Conservation (phyloP, 2,329 filamentous ascomycete species). For the Coniella lustricola region DNA sequence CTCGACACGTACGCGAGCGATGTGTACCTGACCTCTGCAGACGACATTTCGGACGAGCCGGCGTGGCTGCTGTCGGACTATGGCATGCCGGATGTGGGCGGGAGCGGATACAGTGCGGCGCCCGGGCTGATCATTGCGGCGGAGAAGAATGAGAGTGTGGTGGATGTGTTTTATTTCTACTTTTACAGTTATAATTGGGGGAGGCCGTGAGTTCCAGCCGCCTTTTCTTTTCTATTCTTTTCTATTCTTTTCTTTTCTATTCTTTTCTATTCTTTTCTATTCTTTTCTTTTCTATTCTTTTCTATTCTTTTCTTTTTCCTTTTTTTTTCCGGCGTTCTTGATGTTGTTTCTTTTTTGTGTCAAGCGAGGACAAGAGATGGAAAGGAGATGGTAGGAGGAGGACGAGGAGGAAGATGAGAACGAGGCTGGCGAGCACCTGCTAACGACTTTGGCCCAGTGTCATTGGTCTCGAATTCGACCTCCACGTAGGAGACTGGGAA, state of each 20-base stretch:
- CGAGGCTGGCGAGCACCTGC: not conserved
- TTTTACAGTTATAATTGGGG: slow-evolving; percentile 21
- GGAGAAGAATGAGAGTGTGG: slow-evolving; percentile 18
- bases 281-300: too few relatives aligned
- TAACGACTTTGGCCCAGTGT: slow-evolving; percentile 10
- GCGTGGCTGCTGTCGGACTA: slow-evolving; percentile 17
- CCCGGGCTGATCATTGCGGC: slow-evolving; percentile 19
- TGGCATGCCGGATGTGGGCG: slow-evolving; percentile 10
- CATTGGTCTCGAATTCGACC: slow-evolving; percentile 18
- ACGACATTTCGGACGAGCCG: slow-evolving; percentile 12
- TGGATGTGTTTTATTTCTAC: slow-evolving; percentile 20
- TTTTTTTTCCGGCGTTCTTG: too few relatives aligned
- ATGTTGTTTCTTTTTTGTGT: too few relatives aligned
- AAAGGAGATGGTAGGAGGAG: not conserved
- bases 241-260: too few relatives aligned
- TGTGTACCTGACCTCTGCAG: slow-evolving; percentile 17
- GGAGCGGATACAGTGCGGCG: slow-evolving; percentile 17
- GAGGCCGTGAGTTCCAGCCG: slow-evolving; percentile 8
- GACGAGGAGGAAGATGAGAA: not conserved
- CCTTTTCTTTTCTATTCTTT: too few relatives aligned
- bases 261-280: too few relatives aligned
- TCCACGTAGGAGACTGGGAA: slow-evolving; percentile 24
- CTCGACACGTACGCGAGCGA: slow-evolving; percentile 12
- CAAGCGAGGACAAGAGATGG: too few relatives aligned
- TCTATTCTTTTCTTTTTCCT: too few relatives aligned